Percentiles rank a stretch among this genome's conserved stretches.
Conservation (phyloP, 768 basidiomycete genomes). For the Leccinum truebloodii region DNA sequence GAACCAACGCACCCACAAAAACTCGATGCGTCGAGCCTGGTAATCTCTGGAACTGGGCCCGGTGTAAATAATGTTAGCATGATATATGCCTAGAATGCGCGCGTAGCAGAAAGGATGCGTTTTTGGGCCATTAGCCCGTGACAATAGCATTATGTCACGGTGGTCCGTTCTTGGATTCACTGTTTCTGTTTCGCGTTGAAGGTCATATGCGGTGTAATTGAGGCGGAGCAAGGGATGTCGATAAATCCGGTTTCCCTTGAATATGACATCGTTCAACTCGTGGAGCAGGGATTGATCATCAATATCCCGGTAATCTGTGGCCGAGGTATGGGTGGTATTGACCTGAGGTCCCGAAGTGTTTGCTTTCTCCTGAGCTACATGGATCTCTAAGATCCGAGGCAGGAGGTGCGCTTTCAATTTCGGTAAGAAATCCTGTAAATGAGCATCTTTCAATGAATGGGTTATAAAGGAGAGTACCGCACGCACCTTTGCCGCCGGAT, state of each 20-base stretch:
- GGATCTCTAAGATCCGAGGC: too few relatives aligned
- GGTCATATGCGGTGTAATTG: background rate
- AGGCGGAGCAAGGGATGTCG: background rate
- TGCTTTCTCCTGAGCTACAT: too few relatives aligned
- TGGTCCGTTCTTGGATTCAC: background rate
- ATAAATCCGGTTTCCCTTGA: background rate
- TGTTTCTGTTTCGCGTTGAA: background rate
- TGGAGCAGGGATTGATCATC: too few relatives aligned
- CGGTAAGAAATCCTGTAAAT: too few relatives aligned
- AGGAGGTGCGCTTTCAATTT: too few relatives aligned
- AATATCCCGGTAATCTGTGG: too few relatives aligned
- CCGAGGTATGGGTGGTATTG: too few relatives aligned
- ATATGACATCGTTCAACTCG: background rate
- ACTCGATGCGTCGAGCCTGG: background rate
- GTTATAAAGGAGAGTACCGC: too few relatives aligned
- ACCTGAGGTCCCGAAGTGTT: too few relatives aligned
- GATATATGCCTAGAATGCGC: background rate
- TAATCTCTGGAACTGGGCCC: background rate
- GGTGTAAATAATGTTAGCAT: background rate
- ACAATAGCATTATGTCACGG: background rate
- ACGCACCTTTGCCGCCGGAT: background rate
- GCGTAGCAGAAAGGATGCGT: background rate
- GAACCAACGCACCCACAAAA: background rate
- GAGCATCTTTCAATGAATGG: too few relatives aligned
- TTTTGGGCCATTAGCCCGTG: background rate